Evolutionary conservation across 1,284 basidiomycete genomes (phyloP).

Genomic region (Stereum hirsutum): DNA sequence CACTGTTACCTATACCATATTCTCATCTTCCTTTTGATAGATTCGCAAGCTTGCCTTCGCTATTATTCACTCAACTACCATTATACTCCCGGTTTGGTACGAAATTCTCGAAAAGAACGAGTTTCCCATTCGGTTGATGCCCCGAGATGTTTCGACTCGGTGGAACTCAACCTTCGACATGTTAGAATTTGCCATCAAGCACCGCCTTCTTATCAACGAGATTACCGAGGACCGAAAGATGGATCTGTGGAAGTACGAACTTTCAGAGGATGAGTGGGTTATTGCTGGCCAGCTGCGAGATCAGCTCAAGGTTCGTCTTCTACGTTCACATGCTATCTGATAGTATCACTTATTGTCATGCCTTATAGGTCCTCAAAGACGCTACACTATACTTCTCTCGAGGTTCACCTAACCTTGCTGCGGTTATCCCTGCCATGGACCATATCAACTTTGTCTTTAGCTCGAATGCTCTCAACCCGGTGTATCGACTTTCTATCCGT

Average conservation of each 20-base stretch:
- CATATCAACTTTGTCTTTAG: background rate
- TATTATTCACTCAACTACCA: slow-evolving; percentile 5
- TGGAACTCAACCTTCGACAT: slow-evolving; percentile 16
- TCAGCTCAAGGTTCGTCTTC: slow-evolving; percentile 14
- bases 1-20: background rate
- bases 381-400: background rate
- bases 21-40: background rate
- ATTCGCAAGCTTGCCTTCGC: slow-evolving; percentile 1
- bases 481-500: slow-evolving; percentile 9
- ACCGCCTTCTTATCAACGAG: slow-evolving; percentile 14
- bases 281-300: slow-evolving; percentile 14
- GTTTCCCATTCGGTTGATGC: background rate
- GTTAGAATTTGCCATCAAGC: slow-evolving; percentile 17
- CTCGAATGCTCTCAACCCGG: background rate
- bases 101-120: background rate
- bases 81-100: slow-evolving; percentile 1
- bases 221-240: slow-evolving; percentile 13
- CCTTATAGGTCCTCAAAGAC: background rate
- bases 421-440: background rate
- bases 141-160: background rate
- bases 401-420: background rate
- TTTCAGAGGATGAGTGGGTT: slow-evolving; percentile 16
- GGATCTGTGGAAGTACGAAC: slow-evolving; percentile 17
- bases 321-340: background rate
- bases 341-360: background rate